Evolutionary conservation across 331 rosid genomes (phyloP).

Genomic region (Prunus yedoensis): DNA sequence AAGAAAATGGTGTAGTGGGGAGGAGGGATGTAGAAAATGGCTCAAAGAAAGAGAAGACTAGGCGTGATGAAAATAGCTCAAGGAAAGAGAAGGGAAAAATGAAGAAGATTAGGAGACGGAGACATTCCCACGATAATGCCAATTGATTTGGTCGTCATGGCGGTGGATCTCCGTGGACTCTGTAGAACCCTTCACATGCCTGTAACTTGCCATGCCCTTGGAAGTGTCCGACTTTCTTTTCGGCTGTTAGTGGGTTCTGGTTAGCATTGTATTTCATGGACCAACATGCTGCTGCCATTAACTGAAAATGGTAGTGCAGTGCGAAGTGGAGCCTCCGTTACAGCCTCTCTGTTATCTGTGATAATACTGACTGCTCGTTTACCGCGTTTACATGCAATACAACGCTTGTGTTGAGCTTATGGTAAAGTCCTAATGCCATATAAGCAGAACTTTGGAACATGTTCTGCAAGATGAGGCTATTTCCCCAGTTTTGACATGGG

Average conservation of each 20-base stretch:
- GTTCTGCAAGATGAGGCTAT: conserved; percentile 1
- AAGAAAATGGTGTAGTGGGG: conserved; percentile 35
- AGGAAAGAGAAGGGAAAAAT: conserved; percentile 43
- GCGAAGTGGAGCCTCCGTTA: neutral
- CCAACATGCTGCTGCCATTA: neutral
- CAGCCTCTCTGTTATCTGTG: neutral
- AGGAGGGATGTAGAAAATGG: conserved; percentile 37
- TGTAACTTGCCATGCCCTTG: neutral
- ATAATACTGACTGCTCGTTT: neutral
- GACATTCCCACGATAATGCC: conserved; percentile 25
- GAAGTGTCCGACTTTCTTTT: neutral
- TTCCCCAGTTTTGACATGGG: conserved; percentile 2
- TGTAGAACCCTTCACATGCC: conserved; percentile 18
- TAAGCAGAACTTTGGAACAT: neutral
- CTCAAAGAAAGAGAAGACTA: conserved; percentile 23
- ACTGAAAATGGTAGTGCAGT: neutral
- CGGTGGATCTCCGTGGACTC: conserved; percentile 28
- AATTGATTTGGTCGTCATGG: conserved; percentile 29
- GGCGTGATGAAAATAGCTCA: conserved; percentile 39
- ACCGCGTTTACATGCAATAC: neutral
- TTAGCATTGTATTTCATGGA: neutral
- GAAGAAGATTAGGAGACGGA: conserved; percentile 21
- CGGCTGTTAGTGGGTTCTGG: neutral
- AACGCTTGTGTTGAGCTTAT: neutral
- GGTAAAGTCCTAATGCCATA: no score